Evolutionary conservation across 768 basidiomycete genomes (phyloP).

Genomic region (Amanita pseudoporphyria): DNA sequence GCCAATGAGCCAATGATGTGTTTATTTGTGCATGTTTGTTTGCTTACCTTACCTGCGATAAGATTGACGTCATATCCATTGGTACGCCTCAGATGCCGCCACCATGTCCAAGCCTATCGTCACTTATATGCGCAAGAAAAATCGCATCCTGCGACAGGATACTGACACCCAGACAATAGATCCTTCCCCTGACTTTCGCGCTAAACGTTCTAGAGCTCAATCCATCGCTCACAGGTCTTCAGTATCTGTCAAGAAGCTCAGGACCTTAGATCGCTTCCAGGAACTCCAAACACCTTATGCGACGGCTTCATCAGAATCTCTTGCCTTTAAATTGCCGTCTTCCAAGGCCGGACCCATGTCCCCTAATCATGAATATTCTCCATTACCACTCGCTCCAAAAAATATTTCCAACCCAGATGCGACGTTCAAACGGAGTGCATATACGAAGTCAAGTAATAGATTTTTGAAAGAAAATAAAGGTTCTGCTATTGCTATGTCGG

Average conservation of each 20-base stretch:
- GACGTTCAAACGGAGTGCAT: background rate
- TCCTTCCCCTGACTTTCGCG: background rate
- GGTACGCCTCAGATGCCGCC: background rate
- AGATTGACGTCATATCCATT: background rate
- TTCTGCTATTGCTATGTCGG: background rate
- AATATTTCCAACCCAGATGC: background rate
- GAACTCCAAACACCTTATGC: slow-evolving; percentile 5
- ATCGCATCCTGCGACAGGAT: background rate
- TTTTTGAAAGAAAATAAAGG: slow-evolving; percentile 6
- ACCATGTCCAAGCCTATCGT: slow-evolving; percentile 7
- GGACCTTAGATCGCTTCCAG: background rate
- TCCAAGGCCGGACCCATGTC: background rate
- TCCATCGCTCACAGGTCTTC: background rate
- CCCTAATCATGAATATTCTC: background rate
- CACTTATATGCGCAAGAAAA: slow-evolving; percentile 8
- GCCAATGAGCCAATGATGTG: too few relatives aligned
- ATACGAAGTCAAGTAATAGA: background rate
- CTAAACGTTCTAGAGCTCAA: background rate
- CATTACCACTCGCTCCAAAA: background rate
- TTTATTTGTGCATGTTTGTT: slow-evolving; percentile 5
- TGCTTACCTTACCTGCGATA: background rate
- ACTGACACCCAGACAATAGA: background rate
- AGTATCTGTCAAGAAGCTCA: background rate
- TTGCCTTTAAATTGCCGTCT: slow-evolving; percentile 4
- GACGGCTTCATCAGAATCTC: slow-evolving; percentile 6